Evolutionary conservation across 495 filamentous ascomycete genomes (phyloP).

Genomic region (Xylaria venustula): DNA sequence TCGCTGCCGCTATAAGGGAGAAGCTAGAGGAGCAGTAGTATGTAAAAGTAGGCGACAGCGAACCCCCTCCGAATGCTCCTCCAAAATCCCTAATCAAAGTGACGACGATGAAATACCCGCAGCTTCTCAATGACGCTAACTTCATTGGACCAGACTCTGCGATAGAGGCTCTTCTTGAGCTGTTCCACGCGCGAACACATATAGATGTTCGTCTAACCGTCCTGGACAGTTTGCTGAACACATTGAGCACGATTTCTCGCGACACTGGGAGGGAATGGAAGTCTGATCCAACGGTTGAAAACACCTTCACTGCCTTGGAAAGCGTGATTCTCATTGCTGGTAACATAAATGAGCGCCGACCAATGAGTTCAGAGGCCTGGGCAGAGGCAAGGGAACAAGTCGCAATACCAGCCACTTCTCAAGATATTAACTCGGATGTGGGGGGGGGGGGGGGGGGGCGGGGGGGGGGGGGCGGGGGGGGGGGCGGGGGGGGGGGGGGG

Average conservation of each 20-base stretch:
- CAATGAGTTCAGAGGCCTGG: conserved; percentile 23
- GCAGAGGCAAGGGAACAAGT: conserved; percentile 9
- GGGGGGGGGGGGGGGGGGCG: no score
- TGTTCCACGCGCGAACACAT: conserved; percentile 29
- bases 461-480: no score
- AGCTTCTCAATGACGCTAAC: conserved; percentile 31
- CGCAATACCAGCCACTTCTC: conserved; percentile 20
- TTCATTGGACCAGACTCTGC: conserved; percentile 27
- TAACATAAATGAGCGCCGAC: conserved; percentile 29
- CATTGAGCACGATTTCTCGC: conserved; percentile 17
- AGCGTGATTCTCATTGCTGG: conserved; percentile 25
- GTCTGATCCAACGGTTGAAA: conserved; percentile 15
- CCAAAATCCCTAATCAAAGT: conserved; percentile 28
- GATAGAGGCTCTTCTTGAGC: conserved; percentile 24
- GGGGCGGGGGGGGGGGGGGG: no score
- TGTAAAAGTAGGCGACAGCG: conserved; percentile 13
- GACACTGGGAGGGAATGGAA: conserved; percentile 13
- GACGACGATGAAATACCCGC: conserved; percentile 37
- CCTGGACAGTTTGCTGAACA: conserved; percentile 26
- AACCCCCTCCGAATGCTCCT: conserved; percentile 13
- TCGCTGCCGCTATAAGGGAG: conserved; percentile 24
- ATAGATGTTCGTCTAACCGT: conserved; percentile 28
- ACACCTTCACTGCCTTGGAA: conserved; percentile 26
- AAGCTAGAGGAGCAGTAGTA: conserved; percentile 27
- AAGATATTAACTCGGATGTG: no score